Conservation (phyloP, 345 rosid species). For the Arabidopsis arenosa region DNA sequence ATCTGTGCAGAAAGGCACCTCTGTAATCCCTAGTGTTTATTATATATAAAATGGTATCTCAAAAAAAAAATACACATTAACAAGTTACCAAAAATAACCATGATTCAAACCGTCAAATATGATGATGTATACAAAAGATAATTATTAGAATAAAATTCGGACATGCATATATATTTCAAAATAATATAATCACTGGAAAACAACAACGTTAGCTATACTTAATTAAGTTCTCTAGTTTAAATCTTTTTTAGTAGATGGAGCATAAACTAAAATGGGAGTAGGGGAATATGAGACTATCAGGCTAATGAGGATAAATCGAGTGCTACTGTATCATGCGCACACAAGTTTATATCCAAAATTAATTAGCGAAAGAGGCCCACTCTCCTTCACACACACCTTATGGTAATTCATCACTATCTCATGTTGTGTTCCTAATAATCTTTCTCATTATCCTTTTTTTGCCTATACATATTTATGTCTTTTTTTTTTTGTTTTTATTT, state of each 20-base stretch:
- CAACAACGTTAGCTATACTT: background rate
- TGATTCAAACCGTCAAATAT: background rate
- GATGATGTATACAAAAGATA: background rate
- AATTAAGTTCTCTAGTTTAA: background rate
- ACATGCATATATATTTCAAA: background rate
- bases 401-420: conserved; percentile 46
- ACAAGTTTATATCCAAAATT: conserved; percentile 44
- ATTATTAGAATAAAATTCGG: background rate
- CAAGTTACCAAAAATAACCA: conserved; percentile 2
- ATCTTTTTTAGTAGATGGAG: background rate
- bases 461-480: background rate
- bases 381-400: conserved; percentile 33
- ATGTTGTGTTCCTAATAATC: conserved; percentile 38
- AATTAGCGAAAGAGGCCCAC: conserved; percentile 51
- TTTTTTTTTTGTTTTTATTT: too few species aligned
- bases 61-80: too few species aligned
- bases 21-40: too few species aligned
- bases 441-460: conserved; percentile 18
- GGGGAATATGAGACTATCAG: conserved; percentile 25
- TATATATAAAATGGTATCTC: too few species aligned
- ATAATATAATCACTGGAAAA: background rate
- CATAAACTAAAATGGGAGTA: conserved; percentile 19
- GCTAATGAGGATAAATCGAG: conserved; percentile 47
- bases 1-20: too few species aligned
- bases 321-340: conserved; percentile 91